A percentile compares a stretch with the other conserved stretches of the same genome.
Evolutionary conservation across 2,329 filamentous ascomycete genomes (phyloP).

Genomic region (Emmonsiellopsis sp.): DNA sequence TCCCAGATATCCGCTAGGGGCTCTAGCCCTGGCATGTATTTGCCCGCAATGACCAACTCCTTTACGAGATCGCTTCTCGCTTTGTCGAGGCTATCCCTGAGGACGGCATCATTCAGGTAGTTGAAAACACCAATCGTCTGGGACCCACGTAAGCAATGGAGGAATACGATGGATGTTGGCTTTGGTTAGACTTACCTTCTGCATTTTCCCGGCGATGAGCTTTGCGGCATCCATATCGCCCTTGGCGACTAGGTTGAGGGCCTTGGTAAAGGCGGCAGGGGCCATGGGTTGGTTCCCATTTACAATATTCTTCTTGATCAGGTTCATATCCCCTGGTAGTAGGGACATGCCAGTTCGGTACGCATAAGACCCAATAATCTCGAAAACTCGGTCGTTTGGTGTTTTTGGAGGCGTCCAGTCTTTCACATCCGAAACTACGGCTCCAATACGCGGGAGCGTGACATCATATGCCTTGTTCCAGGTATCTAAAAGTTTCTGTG

Average conservation of each 20-base stretch:
- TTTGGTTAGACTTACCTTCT: neutral
- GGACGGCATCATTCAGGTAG: neutral
- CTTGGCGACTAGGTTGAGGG: neutral
- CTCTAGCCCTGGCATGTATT: neutral
- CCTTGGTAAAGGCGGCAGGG: neutral
- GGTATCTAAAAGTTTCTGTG: neutral
- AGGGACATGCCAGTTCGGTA: neutral
- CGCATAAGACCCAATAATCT: slow-evolving; percentile 1
- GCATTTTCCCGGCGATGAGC: neutral
- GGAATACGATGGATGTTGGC: neutral
- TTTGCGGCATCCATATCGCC: neutral
- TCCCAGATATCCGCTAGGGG: neutral
- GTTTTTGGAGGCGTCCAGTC: neutral
- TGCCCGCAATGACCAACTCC: neutral
- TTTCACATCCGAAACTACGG: neutral
- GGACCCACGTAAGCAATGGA: neutral
- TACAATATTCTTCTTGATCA: neutral
- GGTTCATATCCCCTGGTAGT: neutral
- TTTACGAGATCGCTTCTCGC: neutral
- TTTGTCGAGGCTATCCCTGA: neutral
- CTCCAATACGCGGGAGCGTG: neutral
- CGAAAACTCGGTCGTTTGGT: neutral
- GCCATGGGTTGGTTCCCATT: neutral
- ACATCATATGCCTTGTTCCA: slow-evolving; percentile 1
- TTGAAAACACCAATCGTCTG: neutral